Evolutionary conservation across 2,329 filamentous ascomycete genomes (phyloP).

Genomic region (Ceratocystis smalleyi): DNA sequence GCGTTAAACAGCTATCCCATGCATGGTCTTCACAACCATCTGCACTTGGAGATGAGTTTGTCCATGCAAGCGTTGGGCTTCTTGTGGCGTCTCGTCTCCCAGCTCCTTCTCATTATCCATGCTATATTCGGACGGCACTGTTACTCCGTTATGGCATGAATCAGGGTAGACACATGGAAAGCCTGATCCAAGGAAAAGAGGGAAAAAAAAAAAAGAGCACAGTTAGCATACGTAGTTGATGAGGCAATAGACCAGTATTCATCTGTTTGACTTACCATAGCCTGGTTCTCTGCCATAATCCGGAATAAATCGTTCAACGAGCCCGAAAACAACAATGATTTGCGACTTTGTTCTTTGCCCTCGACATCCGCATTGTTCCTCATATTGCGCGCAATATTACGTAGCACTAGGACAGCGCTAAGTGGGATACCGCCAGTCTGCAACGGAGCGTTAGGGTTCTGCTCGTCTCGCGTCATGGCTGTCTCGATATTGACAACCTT

Average conservation of each 20-base stretch:
- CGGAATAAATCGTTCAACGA: constrained; percentile 50
- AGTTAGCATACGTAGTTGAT: constrained; percentile 7
- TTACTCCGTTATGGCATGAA: constrained; percentile 26
- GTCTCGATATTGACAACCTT: constrained; percentile 41
- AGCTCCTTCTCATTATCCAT: neutral
- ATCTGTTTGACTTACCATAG: constrained; percentile 32
- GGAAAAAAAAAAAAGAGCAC: neutral
- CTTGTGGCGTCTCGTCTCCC: neutral
- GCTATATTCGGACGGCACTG: neutral
- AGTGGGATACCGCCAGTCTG: constrained; percentile 66
- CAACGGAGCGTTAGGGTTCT: constrained; percentile 39
- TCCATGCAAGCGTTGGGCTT: neutral
- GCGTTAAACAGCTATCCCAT: neutral
- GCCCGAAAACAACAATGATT: constrained; percentile 51
- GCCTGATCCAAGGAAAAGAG: constrained; percentile 22
- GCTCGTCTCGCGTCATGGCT: constrained; percentile 38
- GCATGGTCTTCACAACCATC: neutral
- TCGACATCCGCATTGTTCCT: constrained; percentile 32
- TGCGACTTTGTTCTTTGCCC: constrained; percentile 34
- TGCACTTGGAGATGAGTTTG: neutral
- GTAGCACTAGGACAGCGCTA: constrained; percentile 58
- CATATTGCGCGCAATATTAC: constrained; percentile 59
- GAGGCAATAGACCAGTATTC: constrained; percentile 10
- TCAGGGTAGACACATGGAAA: constrained; percentile 28
- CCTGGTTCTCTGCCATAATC: constrained; percentile 53